Conservation (phyloP, 495 filamentous ascomycete genomes). For the Durotheca rogersii region DNA sequence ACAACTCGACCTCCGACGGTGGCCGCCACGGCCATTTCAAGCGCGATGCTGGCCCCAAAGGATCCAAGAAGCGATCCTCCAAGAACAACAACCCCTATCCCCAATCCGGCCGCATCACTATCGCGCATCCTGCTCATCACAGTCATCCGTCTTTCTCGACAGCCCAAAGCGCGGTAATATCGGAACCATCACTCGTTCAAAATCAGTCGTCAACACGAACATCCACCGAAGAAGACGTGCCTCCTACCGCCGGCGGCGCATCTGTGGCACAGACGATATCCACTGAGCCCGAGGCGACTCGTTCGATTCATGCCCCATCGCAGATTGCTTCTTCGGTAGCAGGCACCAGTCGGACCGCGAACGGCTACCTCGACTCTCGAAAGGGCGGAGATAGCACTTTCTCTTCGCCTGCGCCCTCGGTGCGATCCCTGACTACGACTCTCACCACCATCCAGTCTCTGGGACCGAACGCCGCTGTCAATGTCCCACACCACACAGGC, state of each 20-base stretch:
- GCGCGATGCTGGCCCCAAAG: slow-evolving; percentile 45
- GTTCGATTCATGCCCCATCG: slow-evolving; percentile 74
- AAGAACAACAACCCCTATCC: slow-evolving; percentile 86
- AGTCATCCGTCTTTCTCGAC: slow-evolving; percentile 61
- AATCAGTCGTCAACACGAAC: slow-evolving; percentile 54
- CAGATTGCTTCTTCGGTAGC: slow-evolving; percentile 64
- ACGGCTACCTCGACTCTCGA: slow-evolving; percentile 62
- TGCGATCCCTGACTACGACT: slow-evolving; percentile 89
- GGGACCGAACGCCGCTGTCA: slow-evolving; percentile 64
- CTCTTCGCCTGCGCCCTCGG: slow-evolving; percentile 88
- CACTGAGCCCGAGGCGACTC: slow-evolving; percentile 72
- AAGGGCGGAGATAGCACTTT: slow-evolving; percentile 84
- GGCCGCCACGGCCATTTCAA: slow-evolving; percentile 37
- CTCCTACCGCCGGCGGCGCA: slow-evolving; percentile 65
- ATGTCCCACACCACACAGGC: slow-evolving; percentile 36
- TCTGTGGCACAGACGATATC: slow-evolving; percentile 72
- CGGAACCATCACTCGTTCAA: slow-evolving; percentile 43
- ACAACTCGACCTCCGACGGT: slow-evolving; percentile 46
- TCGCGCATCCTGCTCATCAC: slow-evolving; percentile 45
- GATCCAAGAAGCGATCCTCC: slow-evolving; percentile 52
- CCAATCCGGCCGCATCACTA: slow-evolving; percentile 53
- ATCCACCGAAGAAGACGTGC: slow-evolving; percentile 59
- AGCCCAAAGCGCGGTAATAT: slow-evolving; percentile 40
- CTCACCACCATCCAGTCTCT: slow-evolving; percentile 94
- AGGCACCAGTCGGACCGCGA: slow-evolving; percentile 65